Conservation (phyloP, 805 yeast species). For the Torulaspora quercuum region DNA sequence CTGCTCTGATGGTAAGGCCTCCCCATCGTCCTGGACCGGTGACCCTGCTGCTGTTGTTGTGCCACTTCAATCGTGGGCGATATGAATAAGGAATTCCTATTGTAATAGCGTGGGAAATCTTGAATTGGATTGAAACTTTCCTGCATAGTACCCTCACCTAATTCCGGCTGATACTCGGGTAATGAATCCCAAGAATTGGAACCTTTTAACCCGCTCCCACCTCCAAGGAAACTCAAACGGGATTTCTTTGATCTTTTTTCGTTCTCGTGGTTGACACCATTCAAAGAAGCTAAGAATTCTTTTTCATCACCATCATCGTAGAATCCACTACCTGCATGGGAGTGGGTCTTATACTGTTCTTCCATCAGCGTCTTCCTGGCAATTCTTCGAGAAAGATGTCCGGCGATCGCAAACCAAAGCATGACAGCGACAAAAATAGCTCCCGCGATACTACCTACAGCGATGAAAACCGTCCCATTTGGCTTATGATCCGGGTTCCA, state of each 20-base stretch:
- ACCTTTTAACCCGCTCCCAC: slow-evolving; percentile 7
- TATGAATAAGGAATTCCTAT: slow-evolving; percentile 52
- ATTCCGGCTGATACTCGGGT: slow-evolving; percentile 10
- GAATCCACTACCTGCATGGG: slow-evolving; percentile 15
- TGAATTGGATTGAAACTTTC: slow-evolving; percentile 23
- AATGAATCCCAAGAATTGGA: slow-evolving; percentile 14
- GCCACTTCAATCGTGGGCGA: slow-evolving; percentile 79
- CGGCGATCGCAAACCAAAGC: slow-evolving; percentile 50
- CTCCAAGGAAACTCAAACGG: slow-evolving; percentile 7
- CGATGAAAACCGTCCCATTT: slow-evolving; percentile 78
- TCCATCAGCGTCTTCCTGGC: slow-evolving; percentile 43
- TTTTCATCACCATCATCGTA: slow-evolving; percentile 19
- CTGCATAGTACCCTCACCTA: slow-evolving; percentile 1
- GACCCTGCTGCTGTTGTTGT: slow-evolving; percentile 41
- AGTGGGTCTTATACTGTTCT: slow-evolving; percentile 16
- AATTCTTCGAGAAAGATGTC: slow-evolving; percentile 47
- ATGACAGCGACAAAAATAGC: slow-evolving; percentile 51
- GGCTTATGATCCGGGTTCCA: slow-evolving; percentile 47
- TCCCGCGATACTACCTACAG: slow-evolving; percentile 68
- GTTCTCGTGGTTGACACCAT: slow-evolving; percentile 10
- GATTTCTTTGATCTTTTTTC: slow-evolving; percentile 7
- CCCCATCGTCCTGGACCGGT: slow-evolving; percentile 10
- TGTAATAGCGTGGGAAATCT: slow-evolving; percentile 20
- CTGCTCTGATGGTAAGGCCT: slow-evolving; percentile 22
- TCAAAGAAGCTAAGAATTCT: slow-evolving; percentile 9